These are phyloP conservation scores for Stenocarpella maydis DNA, from an alignment of 2,329 filamentous ascomycete genomes.

Conservation along the genomic window DNA sequence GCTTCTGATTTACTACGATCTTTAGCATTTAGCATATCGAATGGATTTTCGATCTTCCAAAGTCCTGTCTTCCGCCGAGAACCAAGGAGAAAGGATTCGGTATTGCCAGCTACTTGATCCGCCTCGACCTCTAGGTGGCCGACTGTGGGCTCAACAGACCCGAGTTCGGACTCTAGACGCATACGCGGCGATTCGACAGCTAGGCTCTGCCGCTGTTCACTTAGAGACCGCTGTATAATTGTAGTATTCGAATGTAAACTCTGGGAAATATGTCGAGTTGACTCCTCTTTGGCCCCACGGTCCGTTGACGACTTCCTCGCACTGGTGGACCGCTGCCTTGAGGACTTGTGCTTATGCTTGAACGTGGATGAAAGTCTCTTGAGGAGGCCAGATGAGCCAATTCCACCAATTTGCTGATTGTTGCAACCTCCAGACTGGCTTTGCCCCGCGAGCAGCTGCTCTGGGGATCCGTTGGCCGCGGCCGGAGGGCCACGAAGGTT, in stretches of 20 bases:
- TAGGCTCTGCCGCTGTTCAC: not conserved
- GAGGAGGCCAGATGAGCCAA: not conserved
- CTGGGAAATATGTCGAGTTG: not conserved
- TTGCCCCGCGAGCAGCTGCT: not conserved
- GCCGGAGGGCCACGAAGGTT: not conserved
- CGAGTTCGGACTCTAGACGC: conserved; percentile 19
- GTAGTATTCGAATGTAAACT: not conserved
- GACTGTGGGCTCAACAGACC: not conserved
- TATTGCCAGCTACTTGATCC: too few relatives aligned
- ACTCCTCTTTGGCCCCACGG: not conserved
- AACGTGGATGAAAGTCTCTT: conserved; percentile 23
- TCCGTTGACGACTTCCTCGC: not conserved
- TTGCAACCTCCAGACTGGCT: not conserved
- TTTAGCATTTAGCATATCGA: not conserved
- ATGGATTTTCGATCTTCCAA: conserved; percentile 28
- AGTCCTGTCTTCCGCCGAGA: conserved; percentile 10
- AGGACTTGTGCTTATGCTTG: not conserved
- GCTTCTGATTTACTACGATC: not conserved
- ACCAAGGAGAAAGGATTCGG: not conserved
- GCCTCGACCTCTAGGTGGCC: not conserved
- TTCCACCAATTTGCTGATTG: not conserved
- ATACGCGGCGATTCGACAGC: conserved; percentile 10
- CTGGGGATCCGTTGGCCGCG: not conserved
- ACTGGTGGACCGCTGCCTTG: not conserved
- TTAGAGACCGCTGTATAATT: not conserved